Percentiles rank a stretch among this genome's conserved stretches.
These are phyloP conservation scores for Brassica cretica DNA, from an alignment of 345 rosid genomes.

Conservation along the genomic window DNA sequence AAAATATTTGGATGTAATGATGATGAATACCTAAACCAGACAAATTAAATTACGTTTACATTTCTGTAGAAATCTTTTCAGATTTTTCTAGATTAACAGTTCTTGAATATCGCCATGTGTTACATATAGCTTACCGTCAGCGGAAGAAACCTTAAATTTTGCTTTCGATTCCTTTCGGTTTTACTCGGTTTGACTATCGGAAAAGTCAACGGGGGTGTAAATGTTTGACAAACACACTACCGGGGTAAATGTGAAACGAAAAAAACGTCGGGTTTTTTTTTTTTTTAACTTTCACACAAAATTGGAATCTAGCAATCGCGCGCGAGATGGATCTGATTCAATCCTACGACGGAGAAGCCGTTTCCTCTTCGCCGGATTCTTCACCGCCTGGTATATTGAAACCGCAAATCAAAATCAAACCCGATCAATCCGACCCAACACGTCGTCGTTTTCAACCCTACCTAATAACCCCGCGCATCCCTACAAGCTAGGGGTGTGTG, in stretches of 20 bases:
- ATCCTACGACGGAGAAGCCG: slow-evolving; percentile 33
- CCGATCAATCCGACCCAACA: slow-evolving; percentile 76
- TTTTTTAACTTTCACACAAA: background rate
- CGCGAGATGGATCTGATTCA: slow-evolving; percentile 39
- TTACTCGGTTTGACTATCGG: background rate
- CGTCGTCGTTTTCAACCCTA: slow-evolving; percentile 69
- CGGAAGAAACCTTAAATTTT: background rate
- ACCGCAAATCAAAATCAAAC: slow-evolving; percentile 56
- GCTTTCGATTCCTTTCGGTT: background rate
- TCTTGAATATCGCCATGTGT: background rate
- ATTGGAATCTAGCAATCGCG: slow-evolving; percentile 7
- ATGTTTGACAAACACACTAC: background rate
- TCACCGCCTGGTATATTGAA: slow-evolving; percentile 73
- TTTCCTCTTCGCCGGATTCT: slow-evolving; percentile 54
- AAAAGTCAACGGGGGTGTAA: background rate
- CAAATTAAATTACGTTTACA: background rate
- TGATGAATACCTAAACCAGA: background rate
- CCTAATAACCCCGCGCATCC: slow-evolving; percentile 19
- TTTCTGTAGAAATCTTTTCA: background rate
- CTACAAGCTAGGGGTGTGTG: slow-evolving; percentile 58
- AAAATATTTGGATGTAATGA: background rate
- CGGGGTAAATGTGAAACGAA: background rate
- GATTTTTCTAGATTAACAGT: background rate
- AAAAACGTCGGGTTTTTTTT: slow-evolving; percentile 1
- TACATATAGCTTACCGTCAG: background rate